These are phyloP conservation scores for Letharia columbiana DNA, from an alignment of 495 filamentous ascomycete species.

Conservation along the genomic window DNA sequence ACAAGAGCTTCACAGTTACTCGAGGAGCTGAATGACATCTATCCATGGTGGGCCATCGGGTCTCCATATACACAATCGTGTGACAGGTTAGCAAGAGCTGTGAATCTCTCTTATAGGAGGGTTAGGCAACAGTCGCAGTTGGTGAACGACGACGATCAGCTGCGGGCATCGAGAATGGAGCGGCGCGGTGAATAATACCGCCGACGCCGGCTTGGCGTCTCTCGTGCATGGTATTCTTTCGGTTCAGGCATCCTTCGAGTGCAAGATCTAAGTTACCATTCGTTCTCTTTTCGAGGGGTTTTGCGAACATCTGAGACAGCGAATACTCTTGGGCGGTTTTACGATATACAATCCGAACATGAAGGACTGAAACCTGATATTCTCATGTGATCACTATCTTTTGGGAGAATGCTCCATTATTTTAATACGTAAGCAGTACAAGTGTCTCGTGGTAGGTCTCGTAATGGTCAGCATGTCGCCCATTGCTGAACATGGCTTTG, in stretches of 20 bases:
- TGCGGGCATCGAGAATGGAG: background rate
- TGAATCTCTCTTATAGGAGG: background rate
- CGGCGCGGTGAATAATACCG: constrained; percentile 2
- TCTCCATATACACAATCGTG: background rate
- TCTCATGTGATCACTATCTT: background rate
- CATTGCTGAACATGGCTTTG: background rate
- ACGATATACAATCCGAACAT: background rate
- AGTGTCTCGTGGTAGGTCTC: background rate
- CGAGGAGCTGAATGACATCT: constrained; percentile 38
- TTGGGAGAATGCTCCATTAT: background rate
- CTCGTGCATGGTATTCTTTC: background rate
- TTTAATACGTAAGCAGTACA: background rate
- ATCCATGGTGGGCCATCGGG: constrained; percentile 3
- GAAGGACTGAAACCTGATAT: background rate
- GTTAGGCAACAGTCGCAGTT: constrained; percentile 1
- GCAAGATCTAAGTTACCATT: background rate
- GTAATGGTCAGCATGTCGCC: background rate
- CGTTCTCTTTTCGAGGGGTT: background rate
- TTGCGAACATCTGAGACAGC: no score
- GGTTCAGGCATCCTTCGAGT: background rate
- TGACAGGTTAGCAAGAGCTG: background rate
- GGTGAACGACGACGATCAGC: constrained; percentile 3
- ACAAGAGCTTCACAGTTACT: constrained; percentile 50
- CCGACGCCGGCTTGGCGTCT: constrained; percentile 9
- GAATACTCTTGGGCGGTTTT: background rate